Evolutionary conservation across 1,284 basidiomycete species (phyloP).

Genomic region (Heliocybe sulcata): DNA sequence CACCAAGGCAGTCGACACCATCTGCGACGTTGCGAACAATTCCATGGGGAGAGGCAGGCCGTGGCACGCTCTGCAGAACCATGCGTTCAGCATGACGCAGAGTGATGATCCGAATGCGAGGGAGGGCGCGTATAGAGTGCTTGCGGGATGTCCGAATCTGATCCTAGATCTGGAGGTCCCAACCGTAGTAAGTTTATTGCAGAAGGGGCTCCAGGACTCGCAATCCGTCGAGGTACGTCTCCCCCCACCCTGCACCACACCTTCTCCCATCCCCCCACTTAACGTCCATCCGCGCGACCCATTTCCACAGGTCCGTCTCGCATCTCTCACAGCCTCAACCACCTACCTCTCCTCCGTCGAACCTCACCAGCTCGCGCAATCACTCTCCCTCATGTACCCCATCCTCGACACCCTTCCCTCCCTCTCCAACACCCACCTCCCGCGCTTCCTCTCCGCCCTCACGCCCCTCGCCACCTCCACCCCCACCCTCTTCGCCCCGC

Average conservation of each 20-base stretch:
- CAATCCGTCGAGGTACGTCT: slow-evolving; percentile 51
- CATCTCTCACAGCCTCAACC: slow-evolving; percentile 54
- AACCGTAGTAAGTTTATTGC: slow-evolving; percentile 53
- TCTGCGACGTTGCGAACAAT: slow-evolving; percentile 66
- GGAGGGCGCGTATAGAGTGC: slow-evolving; percentile 57
- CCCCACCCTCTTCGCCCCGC: slow-evolving; percentile 60
- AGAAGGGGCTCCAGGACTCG: slow-evolving; percentile 55
- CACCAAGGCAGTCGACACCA: slow-evolving; percentile 66
- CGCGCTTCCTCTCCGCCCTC: slow-evolving; percentile 59
- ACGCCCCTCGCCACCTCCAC: slow-evolving; percentile 65
- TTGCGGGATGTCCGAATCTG: slow-evolving; percentile 62
- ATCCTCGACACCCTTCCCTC: slow-evolving; percentile 61
- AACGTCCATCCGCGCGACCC: background rate
- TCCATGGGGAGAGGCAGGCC: slow-evolving; percentile 66
- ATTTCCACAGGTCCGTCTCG: slow-evolving; percentile 42
- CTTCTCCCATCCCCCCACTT: background rate
- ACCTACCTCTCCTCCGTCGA: slow-evolving; percentile 57
- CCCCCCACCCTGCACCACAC: background rate
- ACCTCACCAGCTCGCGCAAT: slow-evolving; percentile 45
- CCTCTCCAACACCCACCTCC: slow-evolving; percentile 45
- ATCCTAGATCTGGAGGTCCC: slow-evolving; percentile 68
- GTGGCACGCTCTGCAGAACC: slow-evolving; percentile 71
- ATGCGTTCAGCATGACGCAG: slow-evolving; percentile 59
- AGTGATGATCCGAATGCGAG: slow-evolving; percentile 31
- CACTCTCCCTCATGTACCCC: slow-evolving; percentile 48